phyloP scores from a whole-genome alignment of 345 rosid species.

The Heritiera fomes region DNA sequence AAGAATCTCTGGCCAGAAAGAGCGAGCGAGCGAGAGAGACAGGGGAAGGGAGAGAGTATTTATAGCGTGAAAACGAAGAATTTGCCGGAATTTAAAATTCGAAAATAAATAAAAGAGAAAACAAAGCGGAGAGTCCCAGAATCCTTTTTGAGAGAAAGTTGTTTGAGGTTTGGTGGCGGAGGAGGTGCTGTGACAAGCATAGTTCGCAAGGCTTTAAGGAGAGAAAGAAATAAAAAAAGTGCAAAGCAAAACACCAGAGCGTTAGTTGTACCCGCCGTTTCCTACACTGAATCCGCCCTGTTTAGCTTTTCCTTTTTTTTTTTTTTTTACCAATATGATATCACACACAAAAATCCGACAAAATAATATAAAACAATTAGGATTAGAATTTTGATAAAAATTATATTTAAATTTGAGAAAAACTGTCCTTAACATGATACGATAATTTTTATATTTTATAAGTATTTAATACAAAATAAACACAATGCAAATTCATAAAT shows the following conservation, averaged over 20 bases:
- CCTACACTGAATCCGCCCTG: not conserved
- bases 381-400: no score
- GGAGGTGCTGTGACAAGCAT: constrained; percentile 20
- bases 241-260: constrained; percentile 5
- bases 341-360: no score
- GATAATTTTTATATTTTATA: no score
- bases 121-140: constrained; percentile 16
- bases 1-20: not conserved
- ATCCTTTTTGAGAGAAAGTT: not conserved
- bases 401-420: no score
- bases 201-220: not conserved
- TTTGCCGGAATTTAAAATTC: constrained; percentile 2
- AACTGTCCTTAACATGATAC: no score
- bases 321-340: no score
- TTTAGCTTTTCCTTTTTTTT: not conserved
- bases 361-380: no score
- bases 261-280: constrained; percentile 43
- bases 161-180: constrained; percentile 10
- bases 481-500: no score
- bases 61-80: constrained; percentile 12
- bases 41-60: not conserved
- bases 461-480: no score
- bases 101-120: no score
- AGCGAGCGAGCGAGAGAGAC: not conserved
- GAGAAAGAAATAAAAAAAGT: not conserved